Conservation (phyloP, 163 green algal genomes). For the Chlorella variabilis region DNA sequence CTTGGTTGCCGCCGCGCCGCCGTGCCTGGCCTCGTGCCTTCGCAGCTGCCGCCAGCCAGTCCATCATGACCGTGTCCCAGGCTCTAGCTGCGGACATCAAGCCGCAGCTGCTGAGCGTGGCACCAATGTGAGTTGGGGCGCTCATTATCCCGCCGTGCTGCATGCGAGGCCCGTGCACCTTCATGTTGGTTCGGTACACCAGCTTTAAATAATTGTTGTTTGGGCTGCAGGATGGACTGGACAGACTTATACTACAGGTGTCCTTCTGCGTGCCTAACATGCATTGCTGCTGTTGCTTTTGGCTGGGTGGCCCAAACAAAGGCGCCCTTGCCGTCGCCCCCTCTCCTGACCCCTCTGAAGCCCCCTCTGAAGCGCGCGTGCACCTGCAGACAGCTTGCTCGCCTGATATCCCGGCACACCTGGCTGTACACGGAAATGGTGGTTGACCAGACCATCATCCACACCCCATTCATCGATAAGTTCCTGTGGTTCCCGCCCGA, state of each 20-base stretch:
- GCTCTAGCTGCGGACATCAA: not conserved
- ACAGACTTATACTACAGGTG: constrained; percentile 89
- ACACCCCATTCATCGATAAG: constrained; percentile 75
- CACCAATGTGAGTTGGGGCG: constrained; percentile 67
- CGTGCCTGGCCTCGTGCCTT: not conserved
- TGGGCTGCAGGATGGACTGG: constrained; percentile 89
- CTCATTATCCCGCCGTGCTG: too few relatives aligned
- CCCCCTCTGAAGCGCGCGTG: too few relatives aligned
- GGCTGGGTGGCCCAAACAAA: too few relatives aligned
- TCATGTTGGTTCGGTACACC: too few relatives aligned
- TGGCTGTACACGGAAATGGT: constrained; percentile 99
- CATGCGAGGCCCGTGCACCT: too few relatives aligned
- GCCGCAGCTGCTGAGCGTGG: constrained; percentile 67
- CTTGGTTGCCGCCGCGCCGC: not conserved
- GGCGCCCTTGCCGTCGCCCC: too few relatives aligned
- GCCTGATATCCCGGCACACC: constrained; percentile 85
- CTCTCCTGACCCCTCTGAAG: too few relatives aligned
- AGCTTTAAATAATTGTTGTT: not conserved
- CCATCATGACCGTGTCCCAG: constrained; percentile 5
- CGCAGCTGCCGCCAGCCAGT: not conserved
- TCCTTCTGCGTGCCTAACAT: not conserved
- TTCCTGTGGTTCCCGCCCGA: constrained; percentile 90
- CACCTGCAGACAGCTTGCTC: constrained; percentile 71
- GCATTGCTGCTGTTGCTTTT: too few relatives aligned
- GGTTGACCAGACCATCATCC: constrained; percentile 92